Evolutionary conservation across 176 grass and related monocot genomes (phyloP), one percentile per base, ranked within the genome.

Genomic region (Oryza meyeriana): DNA sequence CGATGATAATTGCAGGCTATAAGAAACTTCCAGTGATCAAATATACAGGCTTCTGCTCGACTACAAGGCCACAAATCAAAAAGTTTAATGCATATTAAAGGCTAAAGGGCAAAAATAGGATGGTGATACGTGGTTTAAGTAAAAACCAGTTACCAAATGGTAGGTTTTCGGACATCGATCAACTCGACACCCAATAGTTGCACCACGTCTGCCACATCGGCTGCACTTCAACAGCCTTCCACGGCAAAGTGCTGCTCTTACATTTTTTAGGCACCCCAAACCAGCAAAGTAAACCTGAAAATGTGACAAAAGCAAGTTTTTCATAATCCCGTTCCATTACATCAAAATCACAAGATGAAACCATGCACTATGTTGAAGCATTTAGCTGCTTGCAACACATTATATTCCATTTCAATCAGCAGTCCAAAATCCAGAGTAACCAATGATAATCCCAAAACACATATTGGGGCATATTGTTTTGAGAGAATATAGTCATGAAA

Each of bases 241-340:
- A 76, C 93, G 90, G 70, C 76, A 91, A 81, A 98, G 85, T 57
- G 93, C 93, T 13, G 93, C 93, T 91, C 93, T 93, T 72, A 99
- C 90, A 90, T 94, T 99, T 88, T 88, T 99, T 74, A 95, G 80
- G 85, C 91, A 93, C 47, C 93, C 93, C 62, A 94, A 77, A 87
- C 96, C 93, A 91, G 96, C 96, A 88, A 95, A 99, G 69, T 99
- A 99, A 86, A 99, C 96, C 96, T 95, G 84, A 84, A 98, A 94
- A 95, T 81, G 74, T 81, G 6, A 73, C 38, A 83, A 87, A 77
- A 62, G 64, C 14, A 40, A 67, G 33, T 72, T 87, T 79, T 22
- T 66, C 57, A 66, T 25, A 71, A n/a, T 10, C 45, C 45, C 55
- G 58, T 62, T 39, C 35, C 33, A 79, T 42, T 64, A 50, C 44